Conservation (phyloP, 2,329 filamentous ascomycete genomes). For the Pyrenophora teres region DNA sequence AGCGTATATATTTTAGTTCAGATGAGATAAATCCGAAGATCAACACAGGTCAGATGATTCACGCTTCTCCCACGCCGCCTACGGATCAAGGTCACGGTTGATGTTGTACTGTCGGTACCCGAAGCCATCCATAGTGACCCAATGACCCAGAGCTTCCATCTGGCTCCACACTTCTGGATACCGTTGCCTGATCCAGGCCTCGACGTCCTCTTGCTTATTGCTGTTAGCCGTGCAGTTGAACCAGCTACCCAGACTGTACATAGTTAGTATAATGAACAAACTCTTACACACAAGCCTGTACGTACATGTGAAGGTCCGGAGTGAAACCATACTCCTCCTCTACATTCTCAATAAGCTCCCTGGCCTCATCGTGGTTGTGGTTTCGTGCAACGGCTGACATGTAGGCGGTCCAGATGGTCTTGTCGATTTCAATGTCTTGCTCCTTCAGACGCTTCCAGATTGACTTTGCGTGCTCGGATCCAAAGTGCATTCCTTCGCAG, state of each 20-base stretch:
- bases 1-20: no score
- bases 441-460: slow-evolving; percentile 73
- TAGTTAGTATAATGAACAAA: slow-evolving; percentile 15
- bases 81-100: slow-evolving; percentile 44
- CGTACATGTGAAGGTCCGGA: slow-evolving; percentile 74
- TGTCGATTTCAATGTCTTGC: slow-evolving; percentile 80
- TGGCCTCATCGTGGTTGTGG: slow-evolving; percentile 70
- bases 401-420: slow-evolving; percentile 75
- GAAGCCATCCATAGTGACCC: slow-evolving; percentile 43
- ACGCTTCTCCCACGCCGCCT: not conserved
- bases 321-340: slow-evolving; percentile 67
- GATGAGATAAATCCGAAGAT: no score
- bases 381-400: slow-evolving; percentile 75
- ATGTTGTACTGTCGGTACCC: slow-evolving; percentile 45
- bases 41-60: no score
- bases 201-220: slow-evolving; percentile 69
- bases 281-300: slow-evolving; percentile 25
- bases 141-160: slow-evolving; percentile 60
- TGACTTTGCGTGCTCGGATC: slow-evolving; percentile 53
- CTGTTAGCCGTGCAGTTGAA: slow-evolving; percentile 74
- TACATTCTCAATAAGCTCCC: slow-evolving; percentile 68
- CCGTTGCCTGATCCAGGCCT: slow-evolving; percentile 71
- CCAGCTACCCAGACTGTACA: slow-evolving; percentile 68
- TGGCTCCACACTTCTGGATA: slow-evolving; percentile 73
- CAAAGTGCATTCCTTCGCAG: slow-evolving; percentile 65